Percentiles rank a stretch among this genome's conserved stretches.
Evolutionary conservation across 225 moss, liverwort and hornwort genomes (phyloP).

Genomic region (Ulota crispa): DNA sequence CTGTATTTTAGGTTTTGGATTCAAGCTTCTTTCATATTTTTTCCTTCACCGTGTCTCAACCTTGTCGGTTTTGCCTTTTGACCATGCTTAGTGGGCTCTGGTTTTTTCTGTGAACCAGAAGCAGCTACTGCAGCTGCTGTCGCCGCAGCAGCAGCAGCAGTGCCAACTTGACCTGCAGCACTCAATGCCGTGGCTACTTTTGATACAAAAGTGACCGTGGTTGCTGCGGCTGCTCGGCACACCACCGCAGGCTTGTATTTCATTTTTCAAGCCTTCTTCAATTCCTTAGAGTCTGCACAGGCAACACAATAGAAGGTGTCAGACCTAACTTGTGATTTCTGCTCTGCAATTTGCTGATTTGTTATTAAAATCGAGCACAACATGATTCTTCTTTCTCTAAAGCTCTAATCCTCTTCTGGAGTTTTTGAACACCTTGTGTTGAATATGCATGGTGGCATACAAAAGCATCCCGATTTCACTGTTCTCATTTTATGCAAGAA

Average conservation of each 20-base stretch:
- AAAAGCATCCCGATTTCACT: not conserved
- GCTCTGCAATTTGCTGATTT: not conserved
- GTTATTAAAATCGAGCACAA: not conserved
- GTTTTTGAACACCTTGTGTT: not conserved
- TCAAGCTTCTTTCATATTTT: slow-evolving; percentile 24
- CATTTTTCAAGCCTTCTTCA: slow-evolving; percentile 43
- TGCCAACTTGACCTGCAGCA: slow-evolving; percentile 56
- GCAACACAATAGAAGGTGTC: not conserved
- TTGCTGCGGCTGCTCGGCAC: slow-evolving; percentile 74
- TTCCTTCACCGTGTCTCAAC: slow-evolving; percentile 33
- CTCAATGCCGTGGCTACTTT: slow-evolving; percentile 66
- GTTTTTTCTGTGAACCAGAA: slow-evolving; percentile 23
- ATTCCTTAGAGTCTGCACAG: not conserved
- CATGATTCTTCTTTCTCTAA: too few species aligned
- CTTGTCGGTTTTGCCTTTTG: slow-evolving; percentile 28
- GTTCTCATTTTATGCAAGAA: too few species aligned
- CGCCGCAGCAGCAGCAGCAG: slow-evolving; percentile 64
- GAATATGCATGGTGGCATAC: not conserved
- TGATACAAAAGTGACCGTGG: slow-evolving; percentile 61
- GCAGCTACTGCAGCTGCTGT: slow-evolving; percentile 57
- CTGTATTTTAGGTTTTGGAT: not conserved
- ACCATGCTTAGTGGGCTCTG: slow-evolving; percentile 26
- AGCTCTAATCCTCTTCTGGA: not conserved
- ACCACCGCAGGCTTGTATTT: slow-evolving; percentile 77
- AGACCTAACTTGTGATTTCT: not conserved